Percentiles rank a stretch among this genome's conserved stretches.
Conservation (phyloP, 2,329 filamentous ascomycete genomes). For the Paecilomyces sp. region DNA sequence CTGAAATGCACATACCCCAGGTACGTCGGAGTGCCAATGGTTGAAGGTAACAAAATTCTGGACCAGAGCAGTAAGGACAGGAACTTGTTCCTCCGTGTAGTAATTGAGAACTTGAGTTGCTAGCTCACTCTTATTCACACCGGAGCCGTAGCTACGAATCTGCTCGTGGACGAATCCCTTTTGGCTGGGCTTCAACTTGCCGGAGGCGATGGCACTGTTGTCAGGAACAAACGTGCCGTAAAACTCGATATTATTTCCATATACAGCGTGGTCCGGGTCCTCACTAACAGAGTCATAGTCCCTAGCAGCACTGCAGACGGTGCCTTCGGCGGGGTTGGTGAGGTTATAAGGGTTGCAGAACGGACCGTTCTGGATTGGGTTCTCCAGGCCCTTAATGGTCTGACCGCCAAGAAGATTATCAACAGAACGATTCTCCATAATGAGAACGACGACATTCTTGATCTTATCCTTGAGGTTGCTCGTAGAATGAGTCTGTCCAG, state of each 20-base stretch:
- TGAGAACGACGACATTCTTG: conserved; percentile 43
- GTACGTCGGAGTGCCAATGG: too few relatives aligned
- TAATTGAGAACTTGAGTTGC: conserved; percentile 40
- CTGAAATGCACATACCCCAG: too few relatives aligned
- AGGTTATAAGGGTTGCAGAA: conserved; percentile 38
- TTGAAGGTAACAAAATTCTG: conserved; percentile 34
- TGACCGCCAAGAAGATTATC: conserved; percentile 37
- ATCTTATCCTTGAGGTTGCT: conserved; percentile 24
- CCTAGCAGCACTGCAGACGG: conserved; percentile 25
- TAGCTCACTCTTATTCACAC: conserved; percentile 23
- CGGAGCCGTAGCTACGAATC: conserved; percentile 25
- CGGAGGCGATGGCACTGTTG: conserved; percentile 27
- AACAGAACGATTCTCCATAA: conserved; percentile 36
- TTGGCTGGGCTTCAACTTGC: conserved; percentile 26
- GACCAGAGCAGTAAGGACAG: conserved; percentile 33
- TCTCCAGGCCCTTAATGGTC: conserved; percentile 27
- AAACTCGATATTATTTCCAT: conserved; percentile 40
- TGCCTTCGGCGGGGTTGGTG: conserved; percentile 14
- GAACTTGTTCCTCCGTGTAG: conserved; percentile 35
- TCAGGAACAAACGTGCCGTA: conserved; percentile 33
- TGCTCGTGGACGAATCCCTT: conserved; percentile 39
- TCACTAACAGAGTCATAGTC: conserved; percentile 36
- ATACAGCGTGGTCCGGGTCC: conserved; percentile 36
- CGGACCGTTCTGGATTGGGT: conserved; percentile 23
- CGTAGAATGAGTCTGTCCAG: conserved; percentile 4